These are phyloP conservation scores for Friedmanniomyces simplex DNA, from an alignment of 495 filamentous ascomycete genomes.

Conservation along the genomic window DNA sequence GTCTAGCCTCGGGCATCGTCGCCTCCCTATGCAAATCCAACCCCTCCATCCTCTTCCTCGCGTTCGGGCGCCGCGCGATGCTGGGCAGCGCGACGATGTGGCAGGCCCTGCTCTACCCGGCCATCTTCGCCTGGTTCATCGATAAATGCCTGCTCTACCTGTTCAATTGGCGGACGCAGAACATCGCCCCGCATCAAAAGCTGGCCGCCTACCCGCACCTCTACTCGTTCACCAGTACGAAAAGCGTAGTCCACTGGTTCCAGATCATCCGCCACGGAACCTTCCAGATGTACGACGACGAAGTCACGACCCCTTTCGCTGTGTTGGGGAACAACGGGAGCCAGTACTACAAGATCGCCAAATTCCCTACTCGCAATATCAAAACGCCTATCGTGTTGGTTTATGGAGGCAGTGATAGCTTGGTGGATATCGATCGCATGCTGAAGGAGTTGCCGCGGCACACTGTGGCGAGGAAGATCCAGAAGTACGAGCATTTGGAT, in stretches of 20 bases:
- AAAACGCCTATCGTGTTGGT: slow-evolving; percentile 88
- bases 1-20: slow-evolving; percentile 78
- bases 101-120: slow-evolving; percentile 90
- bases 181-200: slow-evolving; percentile 81
- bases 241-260: slow-evolving; percentile 96
- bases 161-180: slow-evolving; percentile 81
- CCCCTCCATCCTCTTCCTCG: slow-evolving; percentile 81
- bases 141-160: slow-evolving; percentile 71
- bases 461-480: slow-evolving; percentile 72
- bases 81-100: slow-evolving; percentile 92
- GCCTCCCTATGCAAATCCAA: slow-evolving; percentile 90
- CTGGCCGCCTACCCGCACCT: slow-evolving; percentile 94
- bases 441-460: slow-evolving; percentile 71
- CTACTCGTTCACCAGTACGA: slow-evolving; percentile 92
- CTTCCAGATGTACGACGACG: slow-evolving; percentile 98
- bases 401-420: slow-evolving; percentile 84
- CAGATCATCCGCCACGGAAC: slow-evolving; percentile 91
- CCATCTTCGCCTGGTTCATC: slow-evolving; percentile 82
- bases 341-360: slow-evolving; percentile 80
- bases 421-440: slow-evolving; percentile 94
- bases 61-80: slow-evolving; percentile 91
- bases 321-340: slow-evolving; percentile 33
- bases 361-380: slow-evolving; percentile 93
- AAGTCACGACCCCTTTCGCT: slow-evolving; percentile 57
- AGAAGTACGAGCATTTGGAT: slow-evolving; percentile 91